phyloP scores from a whole-genome alignment of 2,329 filamentous ascomycete species.

The Paecilomyces sp. region DNA sequence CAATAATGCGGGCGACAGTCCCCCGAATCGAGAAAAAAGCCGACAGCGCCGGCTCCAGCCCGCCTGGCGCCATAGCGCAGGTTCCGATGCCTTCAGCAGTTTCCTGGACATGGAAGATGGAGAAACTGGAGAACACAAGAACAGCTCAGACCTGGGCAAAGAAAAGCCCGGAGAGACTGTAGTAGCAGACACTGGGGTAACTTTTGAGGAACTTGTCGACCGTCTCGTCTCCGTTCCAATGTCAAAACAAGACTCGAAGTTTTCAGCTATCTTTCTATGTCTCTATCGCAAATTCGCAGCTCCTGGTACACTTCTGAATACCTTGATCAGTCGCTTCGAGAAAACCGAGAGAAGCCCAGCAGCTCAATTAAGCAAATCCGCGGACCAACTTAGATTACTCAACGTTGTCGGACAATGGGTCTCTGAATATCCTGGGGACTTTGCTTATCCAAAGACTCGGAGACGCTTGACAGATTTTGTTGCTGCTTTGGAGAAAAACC shows the following conservation, averaged over 20 bases:
- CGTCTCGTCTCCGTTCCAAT: slow-evolving; percentile 75
- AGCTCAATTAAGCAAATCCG: slow-evolving; percentile 67
- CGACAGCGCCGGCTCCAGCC: slow-evolving; percentile 27
- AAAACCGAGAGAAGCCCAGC: slow-evolving; percentile 69
- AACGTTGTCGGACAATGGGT: slow-evolving; percentile 86
- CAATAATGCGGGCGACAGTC: slow-evolving; percentile 13
- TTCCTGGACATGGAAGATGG: slow-evolving; percentile 39
- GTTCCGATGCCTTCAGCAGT: slow-evolving; percentile 34
- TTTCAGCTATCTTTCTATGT: slow-evolving; percentile 80
- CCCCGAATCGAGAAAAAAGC: slow-evolving; percentile 21
- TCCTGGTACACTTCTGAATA: slow-evolving; percentile 67
- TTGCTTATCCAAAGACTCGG: slow-evolving; percentile 69
- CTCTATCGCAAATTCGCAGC: slow-evolving; percentile 90
- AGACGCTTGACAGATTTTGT: slow-evolving; percentile 70
- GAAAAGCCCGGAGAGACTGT: slow-evolving; percentile 25
- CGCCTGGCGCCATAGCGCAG: slow-evolving; percentile 32
- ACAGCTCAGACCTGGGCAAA: slow-evolving; percentile 21
- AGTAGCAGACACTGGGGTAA: slow-evolving; percentile 29
- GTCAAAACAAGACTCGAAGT: slow-evolving; percentile 83
- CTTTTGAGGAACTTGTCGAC: slow-evolving; percentile 68
- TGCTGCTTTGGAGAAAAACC: slow-evolving; percentile 62
- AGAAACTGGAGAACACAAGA: slow-evolving; percentile 21
- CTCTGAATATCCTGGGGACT: slow-evolving; percentile 82
- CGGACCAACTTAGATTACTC: slow-evolving; percentile 75
- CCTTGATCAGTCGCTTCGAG: slow-evolving; percentile 57